phyloP scores from a whole-genome alignment of 2,329 filamentous ascomycete genomes.

The Fusarium udum region DNA sequence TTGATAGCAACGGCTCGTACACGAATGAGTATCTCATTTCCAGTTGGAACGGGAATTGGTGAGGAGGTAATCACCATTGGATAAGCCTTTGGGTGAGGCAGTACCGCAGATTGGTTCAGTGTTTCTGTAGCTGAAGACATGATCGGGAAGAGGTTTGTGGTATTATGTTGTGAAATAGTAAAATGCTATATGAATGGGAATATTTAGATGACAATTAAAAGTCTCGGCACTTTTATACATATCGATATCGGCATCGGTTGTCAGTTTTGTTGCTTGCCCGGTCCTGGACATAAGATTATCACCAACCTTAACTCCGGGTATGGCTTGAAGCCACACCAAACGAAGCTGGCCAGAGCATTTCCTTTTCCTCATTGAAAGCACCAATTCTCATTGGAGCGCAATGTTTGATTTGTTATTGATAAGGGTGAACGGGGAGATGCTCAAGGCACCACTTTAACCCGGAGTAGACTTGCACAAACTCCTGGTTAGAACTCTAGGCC shows the following conservation, averaged over 20 bases:
- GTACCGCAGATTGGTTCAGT: background rate
- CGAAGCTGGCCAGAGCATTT: too few species aligned
- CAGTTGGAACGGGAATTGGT: fast-evolving
- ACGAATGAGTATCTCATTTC: background rate
- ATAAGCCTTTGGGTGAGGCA: background rate
- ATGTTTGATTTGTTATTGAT: fast-evolving
- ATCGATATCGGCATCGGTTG: background rate
- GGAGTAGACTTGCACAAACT: too few species aligned
- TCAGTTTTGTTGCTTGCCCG: background rate
- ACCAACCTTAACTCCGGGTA: background rate
- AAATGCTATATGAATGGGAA: background rate
- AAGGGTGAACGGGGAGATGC: background rate
- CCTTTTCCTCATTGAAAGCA: too few species aligned
- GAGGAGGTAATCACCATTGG: background rate
- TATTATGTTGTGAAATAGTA: fast-evolving
- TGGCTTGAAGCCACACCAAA: background rate
- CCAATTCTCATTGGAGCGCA: fast-evolving
- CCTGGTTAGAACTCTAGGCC: too few species aligned
- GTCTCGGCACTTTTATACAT: fast-evolving
- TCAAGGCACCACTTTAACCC: too few species aligned
- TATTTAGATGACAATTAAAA: fast-evolving
- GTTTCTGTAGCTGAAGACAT: background rate
- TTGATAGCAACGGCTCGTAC: background rate
- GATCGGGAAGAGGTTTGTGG: fast-evolving
- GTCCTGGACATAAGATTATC: background rate